Evolutionary conservation across 2,329 filamentous ascomycete species (phyloP), one percentile per base, ranked within the genome.

Genomic region (Tolypocladium tropicale): DNA sequence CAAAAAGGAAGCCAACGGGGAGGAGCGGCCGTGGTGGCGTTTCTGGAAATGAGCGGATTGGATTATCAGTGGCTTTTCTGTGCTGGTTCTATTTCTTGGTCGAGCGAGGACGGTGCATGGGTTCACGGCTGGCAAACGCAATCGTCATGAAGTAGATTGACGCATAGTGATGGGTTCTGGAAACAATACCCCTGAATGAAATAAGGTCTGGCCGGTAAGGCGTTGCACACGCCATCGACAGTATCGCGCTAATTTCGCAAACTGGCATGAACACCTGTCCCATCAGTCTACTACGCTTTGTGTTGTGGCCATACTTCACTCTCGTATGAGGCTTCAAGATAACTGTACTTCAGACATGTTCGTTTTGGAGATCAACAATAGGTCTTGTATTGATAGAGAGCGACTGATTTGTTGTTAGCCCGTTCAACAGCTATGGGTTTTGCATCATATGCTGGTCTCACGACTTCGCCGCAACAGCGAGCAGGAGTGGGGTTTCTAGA

Each of bases 11-110:
- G 70, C 66, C 16, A 68, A 63, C 14, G 64, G 61, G 16, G 64
- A 63, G 10, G 68, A 66, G 54, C 67, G 65, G 57, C 69, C 72
- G 41, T 78, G 79, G 70, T 86, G 82, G 81, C 78, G 79, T 67
- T 85, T 86, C 64, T 86, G 83, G 83, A 77, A 71, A 66, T 68
- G 56, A 63, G 10, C 11, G 18, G 9, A n/a, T 50, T n/a, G 28
- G 28, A 21, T 5, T 21, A 32, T 21, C 2, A 18, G 46, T 21
- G 28, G 6, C 21, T 21, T 21, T 21, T 5, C 12, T 2, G 9
- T 33, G 18, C 5, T 33, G 28, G 10, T 21, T 11, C n/a, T n/a
- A 10, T 21, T 16, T 32, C 46, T n/a, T 25, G 28, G 46, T 49
- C 6, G 46, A 32, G 28, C 46, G 46, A 21, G 30, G 28, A 33